Evolutionary conservation across 306 rosid species (phyloP).

Genomic region (Bauhinia variegata): DNA sequence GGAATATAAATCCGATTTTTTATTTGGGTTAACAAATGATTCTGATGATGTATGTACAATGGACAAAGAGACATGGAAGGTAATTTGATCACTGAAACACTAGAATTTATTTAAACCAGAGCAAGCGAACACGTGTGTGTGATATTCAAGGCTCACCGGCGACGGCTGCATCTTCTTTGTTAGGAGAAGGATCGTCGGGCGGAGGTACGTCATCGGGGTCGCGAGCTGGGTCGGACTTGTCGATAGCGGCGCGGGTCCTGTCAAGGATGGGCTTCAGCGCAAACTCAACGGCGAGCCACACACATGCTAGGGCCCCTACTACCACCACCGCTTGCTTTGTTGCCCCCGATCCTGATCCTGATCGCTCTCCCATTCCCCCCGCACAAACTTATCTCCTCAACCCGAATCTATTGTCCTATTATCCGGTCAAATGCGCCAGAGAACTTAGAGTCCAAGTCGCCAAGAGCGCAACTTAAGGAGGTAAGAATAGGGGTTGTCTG

Average conservation of each 20-base stretch:
- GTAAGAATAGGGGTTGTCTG: no score
- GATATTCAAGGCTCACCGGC: not conserved
- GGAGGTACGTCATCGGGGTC: slow-evolving; percentile 69
- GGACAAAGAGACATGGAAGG: no score
- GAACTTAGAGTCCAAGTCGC: no score
- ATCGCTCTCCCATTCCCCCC: slow-evolving; percentile 79
- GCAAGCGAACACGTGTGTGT: no score
- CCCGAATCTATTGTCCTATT: not conserved
- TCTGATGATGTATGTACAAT: no score
- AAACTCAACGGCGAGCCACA: slow-evolving; percentile 76
- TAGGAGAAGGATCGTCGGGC: slow-evolving; percentile 47
- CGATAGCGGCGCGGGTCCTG: slow-evolving; percentile 61
- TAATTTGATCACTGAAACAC: no score
- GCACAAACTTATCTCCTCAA: not conserved
- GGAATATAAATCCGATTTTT: no score
- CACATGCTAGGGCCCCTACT: slow-evolving; percentile 75
- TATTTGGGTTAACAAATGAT: no score
- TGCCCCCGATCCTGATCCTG: slow-evolving; percentile 28
- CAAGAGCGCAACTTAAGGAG: no score
- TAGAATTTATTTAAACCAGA: no score
- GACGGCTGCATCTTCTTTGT: not conserved
- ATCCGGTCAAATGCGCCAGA: no score
- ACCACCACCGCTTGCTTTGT: slow-evolving; percentile 71
- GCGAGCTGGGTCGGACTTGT: slow-evolving; percentile 71
- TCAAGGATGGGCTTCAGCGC: slow-evolving; percentile 79